phyloP scores from a whole-genome alignment of 495 filamentous ascomycete species.

The Neurospora sp. region DNA sequence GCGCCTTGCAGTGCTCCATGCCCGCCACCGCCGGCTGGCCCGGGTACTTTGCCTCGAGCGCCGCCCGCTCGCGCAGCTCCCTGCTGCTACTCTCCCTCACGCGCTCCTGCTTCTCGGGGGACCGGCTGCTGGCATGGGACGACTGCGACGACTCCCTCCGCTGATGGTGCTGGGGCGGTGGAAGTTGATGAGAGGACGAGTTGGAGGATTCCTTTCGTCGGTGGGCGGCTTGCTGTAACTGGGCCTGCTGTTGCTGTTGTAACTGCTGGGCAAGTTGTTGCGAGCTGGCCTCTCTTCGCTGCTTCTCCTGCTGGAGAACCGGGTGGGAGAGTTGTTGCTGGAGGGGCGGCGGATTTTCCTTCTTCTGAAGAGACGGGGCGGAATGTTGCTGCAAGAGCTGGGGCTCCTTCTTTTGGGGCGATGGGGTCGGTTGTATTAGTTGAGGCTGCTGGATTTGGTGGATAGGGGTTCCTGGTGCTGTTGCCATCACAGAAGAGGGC shows the following conservation, averaged over 20 bases:
- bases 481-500: neutral
- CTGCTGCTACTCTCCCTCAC: constrained; percentile 11
- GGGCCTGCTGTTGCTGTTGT: neutral
- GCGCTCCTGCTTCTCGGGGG: constrained; percentile 6
- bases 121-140: constrained; percentile 2
- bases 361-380: neutral
- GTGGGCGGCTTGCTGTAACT: neutral
- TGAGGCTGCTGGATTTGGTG: neutral
- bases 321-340: neutral
- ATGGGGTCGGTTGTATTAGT: neutral
- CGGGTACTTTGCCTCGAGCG: constrained; percentile 37
- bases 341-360: neutral
- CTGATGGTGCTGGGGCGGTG: neutral
- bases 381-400: neutral
- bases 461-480: neutral
- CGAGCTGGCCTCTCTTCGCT: neutral
- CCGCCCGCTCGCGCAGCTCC: constrained; percentile 36
- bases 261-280: neutral
- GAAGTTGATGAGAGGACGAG: constrained; percentile 5
- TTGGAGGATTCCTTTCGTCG: neutral
- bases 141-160: constrained; percentile 5
- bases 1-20: constrained; percentile 83
- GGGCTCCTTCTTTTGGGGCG: neutral
- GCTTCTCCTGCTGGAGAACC: neutral
- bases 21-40: constrained; percentile 48